Conservation (phyloP, 2,329 filamentous ascomycete genomes). For the Claviceps humidiphila region DNA sequence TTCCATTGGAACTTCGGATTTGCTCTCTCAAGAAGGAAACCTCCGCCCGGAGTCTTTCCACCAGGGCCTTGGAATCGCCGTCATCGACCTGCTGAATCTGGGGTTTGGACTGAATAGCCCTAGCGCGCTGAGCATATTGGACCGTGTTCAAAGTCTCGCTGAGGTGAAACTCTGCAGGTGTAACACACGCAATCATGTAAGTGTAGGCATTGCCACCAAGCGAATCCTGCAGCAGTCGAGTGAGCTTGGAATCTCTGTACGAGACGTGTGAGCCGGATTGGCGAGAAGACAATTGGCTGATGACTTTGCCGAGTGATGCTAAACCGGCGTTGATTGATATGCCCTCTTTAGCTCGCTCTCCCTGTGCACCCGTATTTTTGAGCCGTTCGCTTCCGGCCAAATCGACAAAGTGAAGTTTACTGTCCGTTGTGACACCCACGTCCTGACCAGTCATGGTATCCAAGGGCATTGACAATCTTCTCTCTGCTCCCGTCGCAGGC, state of each 20-base stretch:
- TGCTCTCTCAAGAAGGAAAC: conserved; percentile 89
- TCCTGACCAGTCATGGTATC: conserved; percentile 59
- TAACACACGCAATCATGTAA: conserved; percentile 99
- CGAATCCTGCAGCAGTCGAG: conserved; percentile 87
- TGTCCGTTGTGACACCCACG: conserved; percentile 73
- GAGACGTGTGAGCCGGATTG: conserved; percentile 83
- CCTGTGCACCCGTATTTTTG: conserved; percentile 93
- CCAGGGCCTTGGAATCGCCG: conserved; percentile 82
- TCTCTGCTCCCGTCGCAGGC: conserved; percentile 50
- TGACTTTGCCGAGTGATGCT: conserved; percentile 91
- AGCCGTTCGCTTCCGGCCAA: conserved; percentile 89
- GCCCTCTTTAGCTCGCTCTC: conserved; percentile 86
- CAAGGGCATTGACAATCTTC: conserved; percentile 73
- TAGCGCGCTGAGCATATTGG: conserved; percentile 89
- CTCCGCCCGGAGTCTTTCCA: conserved; percentile 86
- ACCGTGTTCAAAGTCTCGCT: conserved; percentile 97
- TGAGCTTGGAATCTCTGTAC: conserved; percentile 95
- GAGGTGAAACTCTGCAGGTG: conserved; percentile 88
- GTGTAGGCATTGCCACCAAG: conserved; percentile 94
- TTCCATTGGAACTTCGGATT: conserved; percentile 66
- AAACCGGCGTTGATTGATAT: conserved; percentile 97
- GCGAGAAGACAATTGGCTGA: conserved; percentile 89
- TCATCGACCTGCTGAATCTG: conserved; percentile 91
- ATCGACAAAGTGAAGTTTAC: conserved; percentile 98
- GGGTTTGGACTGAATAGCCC: conserved; percentile 94